A percentile compares a stretch with the other conserved stretches of the same genome.
Conservation (phyloP, 169 alveolate species). For the Plasmodium billcollinsi region DNA sequence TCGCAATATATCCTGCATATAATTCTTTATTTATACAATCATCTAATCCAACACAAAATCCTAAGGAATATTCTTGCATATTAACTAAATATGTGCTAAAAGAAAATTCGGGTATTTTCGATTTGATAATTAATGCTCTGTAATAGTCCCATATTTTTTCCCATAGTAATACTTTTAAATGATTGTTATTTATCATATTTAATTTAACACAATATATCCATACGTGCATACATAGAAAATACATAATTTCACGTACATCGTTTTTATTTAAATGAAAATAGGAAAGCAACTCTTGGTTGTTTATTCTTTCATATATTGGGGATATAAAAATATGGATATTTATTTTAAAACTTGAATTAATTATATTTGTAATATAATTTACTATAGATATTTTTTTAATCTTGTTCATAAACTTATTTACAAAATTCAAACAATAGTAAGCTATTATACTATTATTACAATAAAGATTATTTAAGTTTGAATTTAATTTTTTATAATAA, state of each 20-base stretch:
- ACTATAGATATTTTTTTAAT: conserved; percentile 30
- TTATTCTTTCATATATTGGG: conserved; percentile 70
- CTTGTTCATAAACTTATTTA: conserved; percentile 32
- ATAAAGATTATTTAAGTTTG: conserved; percentile 32
- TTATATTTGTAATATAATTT: conserved; percentile 45
- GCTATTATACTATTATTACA: conserved; percentile 16
- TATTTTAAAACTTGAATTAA: conserved; percentile 19
- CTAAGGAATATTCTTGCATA: conserved; percentile 73
- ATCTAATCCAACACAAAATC: conserved; percentile 72
- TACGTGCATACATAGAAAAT: conserved; percentile 72
- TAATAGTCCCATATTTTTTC: conserved; percentile 76
- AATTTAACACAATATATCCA: conserved; percentile 71
- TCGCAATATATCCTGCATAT: conserved; percentile 52
- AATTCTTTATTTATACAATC: conserved; percentile 56
- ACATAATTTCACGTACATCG: conserved; percentile 62
- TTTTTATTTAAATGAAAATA: conserved; percentile 48
- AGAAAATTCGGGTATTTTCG: conserved; percentile 62
- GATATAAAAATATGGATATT: conserved; percentile 61
- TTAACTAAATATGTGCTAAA: conserved; percentile 58
- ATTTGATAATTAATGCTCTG: conserved; percentile 67
- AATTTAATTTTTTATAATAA: conserved; percentile 51
- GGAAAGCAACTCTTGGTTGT: conserved; percentile 32
- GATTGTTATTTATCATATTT: conserved; percentile 46
- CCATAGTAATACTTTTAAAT: conserved; percentile 52
- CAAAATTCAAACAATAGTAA: conserved; percentile 24